Conservation (phyloP, 495 filamentous ascomycete species). For the Aspergillus leporis region DNA sequence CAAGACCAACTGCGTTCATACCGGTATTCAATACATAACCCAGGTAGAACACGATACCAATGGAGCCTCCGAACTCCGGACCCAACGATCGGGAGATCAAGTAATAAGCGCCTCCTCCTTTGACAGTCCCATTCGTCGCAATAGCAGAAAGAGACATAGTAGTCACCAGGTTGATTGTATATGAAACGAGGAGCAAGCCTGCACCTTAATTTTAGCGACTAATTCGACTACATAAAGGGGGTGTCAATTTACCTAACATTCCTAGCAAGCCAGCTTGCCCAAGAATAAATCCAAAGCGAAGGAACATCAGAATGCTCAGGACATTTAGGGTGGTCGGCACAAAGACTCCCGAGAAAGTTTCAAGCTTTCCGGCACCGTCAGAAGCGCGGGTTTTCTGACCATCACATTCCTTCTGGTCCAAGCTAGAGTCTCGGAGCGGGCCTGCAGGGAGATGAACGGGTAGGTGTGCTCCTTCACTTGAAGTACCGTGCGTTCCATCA, state of each 20-base stretch:
- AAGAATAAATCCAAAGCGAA: conserved; percentile 77
- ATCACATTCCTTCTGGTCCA: conserved; percentile 38
- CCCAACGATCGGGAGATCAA: conserved; percentile 84
- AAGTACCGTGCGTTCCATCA: conserved; percentile 14
- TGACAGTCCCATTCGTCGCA: conserved; percentile 86
- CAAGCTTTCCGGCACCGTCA: conserved; percentile 62
- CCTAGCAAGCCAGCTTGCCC: conserved; percentile 78
- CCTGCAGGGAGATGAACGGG: conserved; percentile 23
- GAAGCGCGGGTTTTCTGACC: conserved; percentile 44
- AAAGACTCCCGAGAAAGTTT: conserved; percentile 78
- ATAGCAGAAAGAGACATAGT: conserved; percentile 86
- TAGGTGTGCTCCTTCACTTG: conserved; percentile 11
- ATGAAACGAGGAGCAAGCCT: conserved; percentile 72
- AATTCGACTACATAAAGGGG: background rate
- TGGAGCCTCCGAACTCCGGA: conserved; percentile 89
- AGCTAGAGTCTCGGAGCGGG: conserved; percentile 30
- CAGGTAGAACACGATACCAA: conserved; percentile 86
- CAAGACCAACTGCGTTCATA: conserved; percentile 84
- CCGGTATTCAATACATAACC: conserved; percentile 84
- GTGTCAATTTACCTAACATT: conserved; percentile 63
- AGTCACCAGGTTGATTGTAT: conserved; percentile 78
- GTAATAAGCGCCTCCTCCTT: conserved; percentile 87
- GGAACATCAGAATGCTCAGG: conserved; percentile 91
- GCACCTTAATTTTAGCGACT: background rate
- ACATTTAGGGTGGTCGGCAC: conserved; percentile 86